Evolutionary conservation across 108 stramenopile genomes (phyloP).

Genomic region (Nannochloropsis salina): DNA sequence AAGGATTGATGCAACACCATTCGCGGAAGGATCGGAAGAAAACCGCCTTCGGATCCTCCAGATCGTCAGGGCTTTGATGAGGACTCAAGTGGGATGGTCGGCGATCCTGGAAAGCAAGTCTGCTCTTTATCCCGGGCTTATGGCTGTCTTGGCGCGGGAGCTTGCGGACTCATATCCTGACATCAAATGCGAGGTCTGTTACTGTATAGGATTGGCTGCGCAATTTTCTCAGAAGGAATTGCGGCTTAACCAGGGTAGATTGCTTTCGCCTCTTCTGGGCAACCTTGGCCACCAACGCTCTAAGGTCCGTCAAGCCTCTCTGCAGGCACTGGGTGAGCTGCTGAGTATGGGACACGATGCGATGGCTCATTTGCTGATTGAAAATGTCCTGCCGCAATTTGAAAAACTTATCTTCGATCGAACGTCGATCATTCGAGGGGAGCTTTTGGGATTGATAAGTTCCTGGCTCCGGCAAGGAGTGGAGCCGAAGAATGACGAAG

Average conservation of each 20-base stretch:
- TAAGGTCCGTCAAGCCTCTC: constrained; percentile 6
- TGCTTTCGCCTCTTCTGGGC: neutral
- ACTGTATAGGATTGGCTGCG: neutral
- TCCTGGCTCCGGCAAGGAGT: neutral
- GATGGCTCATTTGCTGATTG: neutral
- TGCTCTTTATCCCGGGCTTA: neutral
- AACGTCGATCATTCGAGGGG: neutral
- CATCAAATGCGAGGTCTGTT: neutral
- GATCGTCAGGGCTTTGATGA: neutral
- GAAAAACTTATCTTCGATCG: neutral
- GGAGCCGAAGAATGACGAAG: neutral
- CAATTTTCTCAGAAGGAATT: neutral
- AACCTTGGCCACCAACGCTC: neutral
- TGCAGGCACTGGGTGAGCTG: neutral
- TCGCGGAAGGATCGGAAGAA: neutral
- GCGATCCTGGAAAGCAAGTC: neutral
- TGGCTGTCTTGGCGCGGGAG: neutral
- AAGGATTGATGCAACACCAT: neutral
- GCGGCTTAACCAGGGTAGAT: neutral
- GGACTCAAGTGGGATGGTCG: neutral
- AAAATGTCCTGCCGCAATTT: neutral
- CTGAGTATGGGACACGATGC: neutral
- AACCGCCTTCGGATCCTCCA: neutral
- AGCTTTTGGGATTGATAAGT: neutral
- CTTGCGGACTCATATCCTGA: neutral